These are phyloP conservation scores for Lactarius evosmus DNA, from an alignment of 768 basidiomycete species.

Conservation along the genomic window DNA sequence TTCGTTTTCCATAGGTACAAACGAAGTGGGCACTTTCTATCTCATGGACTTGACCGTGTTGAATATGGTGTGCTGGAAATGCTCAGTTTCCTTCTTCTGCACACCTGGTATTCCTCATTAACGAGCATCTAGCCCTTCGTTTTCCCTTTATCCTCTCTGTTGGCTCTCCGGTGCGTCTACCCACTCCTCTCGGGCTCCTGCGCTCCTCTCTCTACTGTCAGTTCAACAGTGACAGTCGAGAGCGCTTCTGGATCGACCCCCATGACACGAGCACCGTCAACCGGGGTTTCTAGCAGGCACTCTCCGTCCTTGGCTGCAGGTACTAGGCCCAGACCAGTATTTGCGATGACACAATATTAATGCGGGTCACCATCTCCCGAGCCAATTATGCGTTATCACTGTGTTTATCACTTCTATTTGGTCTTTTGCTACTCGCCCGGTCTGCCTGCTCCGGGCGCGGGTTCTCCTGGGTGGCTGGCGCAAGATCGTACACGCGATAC, in stretches of 20 bases:
- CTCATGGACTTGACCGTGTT: background rate
- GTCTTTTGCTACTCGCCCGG: background rate
- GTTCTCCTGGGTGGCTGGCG: conserved; percentile 55
- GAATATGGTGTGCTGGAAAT: background rate
- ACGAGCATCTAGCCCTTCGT: background rate
- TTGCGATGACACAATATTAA: background rate
- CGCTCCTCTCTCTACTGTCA: background rate
- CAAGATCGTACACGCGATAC: conserved; percentile 70
- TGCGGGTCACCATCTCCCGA: conserved; percentile 1
- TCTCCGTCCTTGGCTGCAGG: background rate
- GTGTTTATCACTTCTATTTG: no score
- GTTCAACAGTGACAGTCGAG: background rate
- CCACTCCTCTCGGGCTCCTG: background rate
- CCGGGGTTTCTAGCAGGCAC: background rate
- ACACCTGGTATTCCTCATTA: no score
- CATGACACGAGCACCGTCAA: background rate
- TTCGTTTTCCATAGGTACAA: background rate
- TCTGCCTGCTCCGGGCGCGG: conserved; percentile 34
- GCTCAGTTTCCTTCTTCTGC: background rate
- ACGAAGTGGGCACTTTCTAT: background rate
- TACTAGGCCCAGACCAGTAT: background rate
- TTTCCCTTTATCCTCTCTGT: background rate
- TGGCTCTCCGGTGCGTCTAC: background rate
- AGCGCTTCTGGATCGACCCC: background rate
- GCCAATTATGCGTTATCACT: background rate